Evolutionary conservation across 2,329 filamentous ascomycete species (phyloP), one percentile per base, ranked within the genome.

Genomic region (Colletotrichum tanaceti): DNA sequence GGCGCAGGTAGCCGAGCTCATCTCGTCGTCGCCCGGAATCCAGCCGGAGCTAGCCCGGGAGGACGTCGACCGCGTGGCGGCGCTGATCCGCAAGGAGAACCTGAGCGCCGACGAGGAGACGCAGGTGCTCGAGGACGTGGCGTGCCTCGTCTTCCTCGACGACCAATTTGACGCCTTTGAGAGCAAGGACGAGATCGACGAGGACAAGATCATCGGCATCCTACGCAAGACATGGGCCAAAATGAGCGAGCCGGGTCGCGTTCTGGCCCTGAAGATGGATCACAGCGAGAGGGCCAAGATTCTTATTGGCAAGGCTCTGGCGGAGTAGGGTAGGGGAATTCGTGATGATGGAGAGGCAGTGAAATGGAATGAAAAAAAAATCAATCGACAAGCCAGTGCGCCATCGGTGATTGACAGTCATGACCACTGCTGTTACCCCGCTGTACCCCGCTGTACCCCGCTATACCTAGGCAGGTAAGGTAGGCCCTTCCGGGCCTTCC

Each of bases 161-260:
- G 93, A 95, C 76, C 92, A 96, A 76, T 91, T 97, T 71, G 93
- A 94, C 74, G 87, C 86, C 58, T 97, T 96, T 79, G 91, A 93
- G 82, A 84, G 78, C 72, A 84, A 86, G 76, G 85, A 87, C 35
- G 85, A 90, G 62, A 77, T 85, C 18, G 91, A 93, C 75, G 92
- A 95, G 80, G 90, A 89, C 58, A 97, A 96, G 84, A 89, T 93
- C 68, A 77, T 95, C 22, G 81, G 80, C 20, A 93, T 93, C 72
- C 76, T 93, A 77, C 82, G 82, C 73, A 93, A 93, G 85, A 93
- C 91, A 16, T 93, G 91, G 91, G 88, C 74, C 55, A 93, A 93
- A 83, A 93, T 93, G 91, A 88, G 87, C 57, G 83, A 86, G 43
- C 78, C 78, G 66, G 91, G 91, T 0, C 82, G 85, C 71, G 83